Percentiles rank a stretch among this genome's conserved stretches.
These are phyloP conservation scores for Lentinula lateritia DNA, from an alignment of 768 basidiomycete species.

Conservation along the genomic window DNA sequence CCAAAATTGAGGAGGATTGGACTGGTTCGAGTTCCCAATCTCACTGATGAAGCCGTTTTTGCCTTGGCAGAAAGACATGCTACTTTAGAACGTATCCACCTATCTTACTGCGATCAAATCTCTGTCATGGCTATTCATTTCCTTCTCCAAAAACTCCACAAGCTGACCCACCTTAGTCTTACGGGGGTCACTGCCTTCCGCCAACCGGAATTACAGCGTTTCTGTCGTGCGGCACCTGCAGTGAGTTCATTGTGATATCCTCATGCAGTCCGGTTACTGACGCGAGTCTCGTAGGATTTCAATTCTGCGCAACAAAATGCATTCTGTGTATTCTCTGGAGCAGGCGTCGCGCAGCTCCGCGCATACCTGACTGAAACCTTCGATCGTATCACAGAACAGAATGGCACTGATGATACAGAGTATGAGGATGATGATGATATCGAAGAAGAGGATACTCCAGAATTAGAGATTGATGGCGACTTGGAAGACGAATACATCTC, in stretches of 20 bases:
- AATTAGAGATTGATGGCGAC: slow-evolving; percentile 27
- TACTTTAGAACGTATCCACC: slow-evolving; percentile 90
- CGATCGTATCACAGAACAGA: slow-evolving; percentile 69
- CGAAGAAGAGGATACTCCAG: slow-evolving; percentile 43
- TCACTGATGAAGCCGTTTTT: slow-evolving; percentile 93
- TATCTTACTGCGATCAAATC: slow-evolving; percentile 96
- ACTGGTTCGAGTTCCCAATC: slow-evolving; percentile 85
- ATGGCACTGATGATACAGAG: slow-evolving; percentile 63
- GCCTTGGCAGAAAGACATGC: slow-evolving; percentile 80
- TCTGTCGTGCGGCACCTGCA: slow-evolving; percentile 82
- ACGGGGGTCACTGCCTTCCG: slow-evolving; percentile 96
- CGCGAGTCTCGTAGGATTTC: slow-evolving; percentile 60
- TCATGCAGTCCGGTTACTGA: not conserved
- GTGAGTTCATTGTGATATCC: slow-evolving; percentile 38
- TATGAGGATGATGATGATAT: slow-evolving; percentile 61
- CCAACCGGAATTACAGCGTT: slow-evolving; percentile 77
- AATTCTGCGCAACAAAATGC: slow-evolving; percentile 82
- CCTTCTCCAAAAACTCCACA: slow-evolving; percentile 82
- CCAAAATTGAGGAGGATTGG: slow-evolving; percentile 93
- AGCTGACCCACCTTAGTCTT: slow-evolving; percentile 89
- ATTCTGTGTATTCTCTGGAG: slow-evolving; percentile 96
- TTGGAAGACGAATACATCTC: slow-evolving; percentile 22
- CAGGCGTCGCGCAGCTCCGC: slow-evolving; percentile 80
- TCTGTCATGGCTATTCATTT: slow-evolving; percentile 88
- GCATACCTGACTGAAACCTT: slow-evolving; percentile 73